Evolutionary conservation across 116 monocot genomes (phyloP).

Genomic region (Papilionanthe hybrid): DNA sequence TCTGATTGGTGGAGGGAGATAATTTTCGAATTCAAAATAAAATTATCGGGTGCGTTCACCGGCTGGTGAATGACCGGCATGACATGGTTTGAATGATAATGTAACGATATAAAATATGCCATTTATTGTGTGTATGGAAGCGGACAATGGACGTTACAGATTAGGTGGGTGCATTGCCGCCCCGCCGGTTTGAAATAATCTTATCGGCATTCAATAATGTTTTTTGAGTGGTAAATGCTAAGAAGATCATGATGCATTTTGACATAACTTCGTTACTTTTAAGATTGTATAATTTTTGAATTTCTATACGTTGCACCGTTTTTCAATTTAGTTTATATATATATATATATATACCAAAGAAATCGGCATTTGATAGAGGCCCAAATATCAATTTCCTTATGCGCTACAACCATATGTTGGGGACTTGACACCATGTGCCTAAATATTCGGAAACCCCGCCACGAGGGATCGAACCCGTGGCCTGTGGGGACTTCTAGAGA

Average conservation of each 20-base stretch:
- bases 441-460: too few species aligned
- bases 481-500: too few species aligned
- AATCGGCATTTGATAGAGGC: too few species aligned
- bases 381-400: too few species aligned
- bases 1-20: not conserved
- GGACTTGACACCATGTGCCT: too few species aligned
- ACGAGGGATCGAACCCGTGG: too few species aligned
- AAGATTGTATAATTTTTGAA: too few species aligned
- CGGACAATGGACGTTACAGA: conserved; percentile 3
- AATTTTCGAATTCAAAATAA: conserved; percentile 7
- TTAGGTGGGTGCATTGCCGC: not conserved
- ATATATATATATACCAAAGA: too few species aligned
- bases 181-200: conserved; percentile 7
- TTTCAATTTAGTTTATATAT: too few species aligned
- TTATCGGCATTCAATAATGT: not conserved
- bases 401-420: too few species aligned
- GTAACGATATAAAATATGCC: not conserved
- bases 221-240: not conserved
- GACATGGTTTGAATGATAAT: not conserved
- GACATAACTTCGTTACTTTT: not conserved
- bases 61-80: not conserved
- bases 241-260: not conserved
- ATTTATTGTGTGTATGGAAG: not conserved
- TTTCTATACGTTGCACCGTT: too few species aligned
- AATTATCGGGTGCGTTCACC: not conserved